These are phyloP conservation scores for Tremella fuciformis DNA, from an alignment of 768 basidiomycete species.

Conservation along the genomic window DNA sequence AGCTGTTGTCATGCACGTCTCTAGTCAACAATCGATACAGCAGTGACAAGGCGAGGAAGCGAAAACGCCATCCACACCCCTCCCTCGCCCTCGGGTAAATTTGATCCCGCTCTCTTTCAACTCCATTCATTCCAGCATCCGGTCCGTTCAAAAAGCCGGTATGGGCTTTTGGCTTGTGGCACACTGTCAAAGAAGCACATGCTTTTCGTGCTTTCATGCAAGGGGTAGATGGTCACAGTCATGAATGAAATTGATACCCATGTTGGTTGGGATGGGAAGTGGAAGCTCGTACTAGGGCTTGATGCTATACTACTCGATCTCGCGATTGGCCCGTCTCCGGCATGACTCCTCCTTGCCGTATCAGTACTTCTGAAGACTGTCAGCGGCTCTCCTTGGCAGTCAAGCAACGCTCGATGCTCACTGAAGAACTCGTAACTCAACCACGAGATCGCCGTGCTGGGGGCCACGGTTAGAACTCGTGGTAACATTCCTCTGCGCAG, in stretches of 20 bases:
- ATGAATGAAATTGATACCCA: neutral
- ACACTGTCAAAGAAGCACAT: too few species aligned
- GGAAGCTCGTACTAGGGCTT: neutral
- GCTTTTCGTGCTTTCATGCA: neutral
- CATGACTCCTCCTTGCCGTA: conserved; percentile 33
- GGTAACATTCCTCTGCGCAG: conserved; percentile 85
- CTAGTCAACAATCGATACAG: too few species aligned
- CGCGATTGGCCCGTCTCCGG: conserved; percentile 33
- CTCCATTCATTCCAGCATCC: too few species aligned
- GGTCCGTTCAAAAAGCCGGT: too few species aligned
- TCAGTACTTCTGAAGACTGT: conserved; percentile 38
- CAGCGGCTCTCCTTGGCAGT: neutral
- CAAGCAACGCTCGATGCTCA: conserved; percentile 58
- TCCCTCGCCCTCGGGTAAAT: too few species aligned
- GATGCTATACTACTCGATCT: conserved; percentile 15
- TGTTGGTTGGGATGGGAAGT: neutral
- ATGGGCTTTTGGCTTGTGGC: too few species aligned
- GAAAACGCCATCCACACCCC: too few species aligned
- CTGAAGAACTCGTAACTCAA: conserved; percentile 98
- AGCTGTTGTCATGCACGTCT: conserved; percentile 28
- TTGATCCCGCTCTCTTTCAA: too few species aligned
- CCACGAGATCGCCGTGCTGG: conserved; percentile 96
- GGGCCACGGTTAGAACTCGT: conserved; percentile 89
- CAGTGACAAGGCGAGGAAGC: too few species aligned
- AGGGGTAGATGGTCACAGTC: neutral